Conservation (phyloP, 2,329 filamentous ascomycete species). For the Colletotrichum gloeosporioides region DNA sequence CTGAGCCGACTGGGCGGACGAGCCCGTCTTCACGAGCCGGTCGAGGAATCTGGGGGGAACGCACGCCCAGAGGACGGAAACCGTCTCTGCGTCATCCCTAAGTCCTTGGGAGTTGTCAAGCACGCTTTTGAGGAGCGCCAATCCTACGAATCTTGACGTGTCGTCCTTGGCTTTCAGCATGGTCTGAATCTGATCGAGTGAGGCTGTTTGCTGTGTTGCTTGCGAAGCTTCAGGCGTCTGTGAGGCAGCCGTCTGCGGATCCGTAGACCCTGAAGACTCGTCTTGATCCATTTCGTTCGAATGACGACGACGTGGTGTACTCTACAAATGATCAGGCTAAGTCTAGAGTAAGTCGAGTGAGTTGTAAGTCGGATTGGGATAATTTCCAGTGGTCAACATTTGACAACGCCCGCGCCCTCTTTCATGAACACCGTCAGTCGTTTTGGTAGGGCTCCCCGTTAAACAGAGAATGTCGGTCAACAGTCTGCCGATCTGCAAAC, state of each 20-base stretch:
- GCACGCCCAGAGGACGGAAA: slow-evolving; percentile 62
- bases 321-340: neutral
- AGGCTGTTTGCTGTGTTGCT: slow-evolving; percentile 18
- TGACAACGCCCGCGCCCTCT: neutral
- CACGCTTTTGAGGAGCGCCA: slow-evolving; percentile 69
- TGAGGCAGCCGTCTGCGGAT: neutral
- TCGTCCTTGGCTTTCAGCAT: slow-evolving; percentile 67
- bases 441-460: neutral
- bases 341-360: neutral
- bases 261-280: neutral
- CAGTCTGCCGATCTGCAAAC: neutral
- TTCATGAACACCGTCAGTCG: neutral
- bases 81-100: slow-evolving; percentile 47
- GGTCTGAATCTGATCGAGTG: slow-evolving; percentile 56
- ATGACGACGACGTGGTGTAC: neutral
- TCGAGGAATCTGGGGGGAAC: slow-evolving; percentile 69
- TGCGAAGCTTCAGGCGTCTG: neutral
- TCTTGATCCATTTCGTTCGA: neutral
- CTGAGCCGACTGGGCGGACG: slow-evolving; percentile 35
- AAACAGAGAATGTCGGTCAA: neutral
- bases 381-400: neutral
- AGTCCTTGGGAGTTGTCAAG: slow-evolving; percentile 65
- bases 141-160: slow-evolving; percentile 71
- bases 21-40: slow-evolving; percentile 63
- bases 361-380: neutral